phyloP scores from a whole-genome alignment of 768 basidiomycete species.

The Suillus placidus region DNA sequence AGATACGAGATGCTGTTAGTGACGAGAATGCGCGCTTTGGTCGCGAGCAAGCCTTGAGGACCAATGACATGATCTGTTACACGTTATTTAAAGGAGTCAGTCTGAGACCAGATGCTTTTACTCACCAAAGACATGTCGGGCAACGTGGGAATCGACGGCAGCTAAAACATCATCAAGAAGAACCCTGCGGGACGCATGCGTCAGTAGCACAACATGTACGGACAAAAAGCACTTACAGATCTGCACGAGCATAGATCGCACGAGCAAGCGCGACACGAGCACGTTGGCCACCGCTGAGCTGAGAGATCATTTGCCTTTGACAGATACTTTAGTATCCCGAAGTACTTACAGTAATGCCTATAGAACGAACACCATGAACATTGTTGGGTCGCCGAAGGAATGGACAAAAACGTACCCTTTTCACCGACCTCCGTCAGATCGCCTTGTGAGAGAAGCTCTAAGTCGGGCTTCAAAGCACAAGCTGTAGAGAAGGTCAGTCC shows the following conservation, averaged over 20 bases:
- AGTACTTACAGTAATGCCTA: slow-evolving; percentile 59
- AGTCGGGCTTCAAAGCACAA: slow-evolving; percentile 83
- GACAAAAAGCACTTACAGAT: slow-evolving; percentile 55
- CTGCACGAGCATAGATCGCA: slow-evolving; percentile 90
- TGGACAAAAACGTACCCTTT: slow-evolving; percentile 52
- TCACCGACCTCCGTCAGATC: slow-evolving; percentile 87
- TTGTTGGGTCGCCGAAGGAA: not conserved
- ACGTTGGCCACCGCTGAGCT: slow-evolving; percentile 84
- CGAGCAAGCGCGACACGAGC: slow-evolving; percentile 84
- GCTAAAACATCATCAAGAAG: slow-evolving; percentile 91
- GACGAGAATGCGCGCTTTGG: slow-evolving; percentile 83
- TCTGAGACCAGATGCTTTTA: not conserved
- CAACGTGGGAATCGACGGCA: slow-evolving; percentile 85
- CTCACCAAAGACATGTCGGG: slow-evolving; percentile 80
- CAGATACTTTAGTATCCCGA: slow-evolving; percentile 6
- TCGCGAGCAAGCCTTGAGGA: slow-evolving; percentile 76
- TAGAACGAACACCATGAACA: not conserved
- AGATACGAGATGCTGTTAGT: slow-evolving; percentile 90
- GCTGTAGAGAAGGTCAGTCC: slow-evolving; percentile 41
- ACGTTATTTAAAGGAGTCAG: slow-evolving; percentile 4
- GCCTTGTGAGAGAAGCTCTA: slow-evolving; percentile 77
- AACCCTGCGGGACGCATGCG: slow-evolving; percentile 42
- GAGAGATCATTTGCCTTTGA: slow-evolving; percentile 19
- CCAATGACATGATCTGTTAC: slow-evolving; percentile 79
- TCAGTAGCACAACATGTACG: not conserved